A percentile compares a stretch with the other conserved stretches of the same genome.
These are phyloP conservation scores for Amanita pseudoporphyria DNA, from an alignment of 768 basidiomycete species.

Conservation along the genomic window DNA sequence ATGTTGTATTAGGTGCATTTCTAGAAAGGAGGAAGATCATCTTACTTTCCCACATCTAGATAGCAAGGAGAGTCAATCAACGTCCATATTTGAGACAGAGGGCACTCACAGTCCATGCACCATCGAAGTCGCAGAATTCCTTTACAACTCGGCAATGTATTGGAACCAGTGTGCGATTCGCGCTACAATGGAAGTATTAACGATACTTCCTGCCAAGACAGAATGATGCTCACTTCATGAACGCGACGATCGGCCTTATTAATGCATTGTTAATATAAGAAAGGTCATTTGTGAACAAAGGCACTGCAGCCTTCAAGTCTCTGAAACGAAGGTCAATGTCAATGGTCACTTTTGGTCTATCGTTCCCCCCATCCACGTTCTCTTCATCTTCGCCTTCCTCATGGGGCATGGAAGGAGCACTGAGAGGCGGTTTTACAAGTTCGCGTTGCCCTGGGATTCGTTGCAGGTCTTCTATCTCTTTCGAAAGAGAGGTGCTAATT, in stretches of 20 bases:
- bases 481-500: constrained; percentile 53
- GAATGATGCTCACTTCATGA: constrained; percentile 68
- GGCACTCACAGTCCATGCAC: constrained; percentile 82
- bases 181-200: constrained; percentile 35
- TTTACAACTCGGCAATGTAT: constrained; percentile 87
- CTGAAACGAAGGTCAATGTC: constrained; percentile 94
- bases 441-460: constrained; percentile 81
- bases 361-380: constrained; percentile 18
- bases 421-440: constrained; percentile 78
- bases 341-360: constrained; percentile 52
- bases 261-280: constrained; percentile 90
- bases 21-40: not conserved
- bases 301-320: constrained; percentile 92
- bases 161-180: constrained; percentile 88
- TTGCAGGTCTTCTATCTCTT: constrained; percentile 27
- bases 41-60: constrained; percentile 89
- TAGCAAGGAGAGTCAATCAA: constrained; percentile 8
- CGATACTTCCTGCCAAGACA: not conserved
- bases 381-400: constrained; percentile 26
- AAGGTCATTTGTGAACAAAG: constrained; percentile 81
- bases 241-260: constrained; percentile 92
- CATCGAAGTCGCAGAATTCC: constrained; percentile 83
- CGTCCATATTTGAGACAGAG: constrained; percentile 5
- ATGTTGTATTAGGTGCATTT: too few relatives aligned
- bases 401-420: constrained; percentile 39